These are phyloP conservation scores for Lolium perenne DNA, from an alignment of 176 grass and related monocot species.

Conservation along the genomic window DNA sequence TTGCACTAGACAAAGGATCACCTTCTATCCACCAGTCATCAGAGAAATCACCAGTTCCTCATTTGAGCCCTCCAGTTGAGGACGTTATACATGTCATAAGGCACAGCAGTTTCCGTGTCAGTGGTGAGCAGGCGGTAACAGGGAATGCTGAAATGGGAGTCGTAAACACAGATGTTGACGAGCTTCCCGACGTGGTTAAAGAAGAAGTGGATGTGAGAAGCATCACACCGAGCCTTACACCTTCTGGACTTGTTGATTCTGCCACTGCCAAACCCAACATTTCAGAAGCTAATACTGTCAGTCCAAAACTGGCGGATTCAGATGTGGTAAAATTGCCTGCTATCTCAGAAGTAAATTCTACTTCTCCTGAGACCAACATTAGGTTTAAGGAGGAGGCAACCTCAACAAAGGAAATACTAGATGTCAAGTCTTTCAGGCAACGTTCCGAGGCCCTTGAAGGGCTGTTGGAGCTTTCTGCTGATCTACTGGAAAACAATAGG, in stretches of 20 bases:
- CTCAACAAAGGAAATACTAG: conserved; percentile 76
- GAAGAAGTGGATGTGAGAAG: conserved; percentile 67
- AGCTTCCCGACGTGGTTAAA: conserved; percentile 51
- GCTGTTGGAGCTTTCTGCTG: conserved; percentile 90
- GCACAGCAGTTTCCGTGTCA: conserved; percentile 70
- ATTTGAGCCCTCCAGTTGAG: conserved; percentile 65
- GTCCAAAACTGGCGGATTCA: conserved; percentile 45
- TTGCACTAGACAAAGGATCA: conserved; percentile 38
- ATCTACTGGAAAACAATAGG: conserved; percentile 77
- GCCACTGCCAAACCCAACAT: conserved; percentile 37
- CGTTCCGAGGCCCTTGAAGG: conserved; percentile 95
- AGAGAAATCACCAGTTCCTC: conserved; percentile 51
- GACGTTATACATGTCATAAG: conserved; percentile 90
- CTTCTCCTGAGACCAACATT: conserved; percentile 44
- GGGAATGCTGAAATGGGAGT: conserved; percentile 38
- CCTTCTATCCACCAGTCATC: conserved; percentile 47
- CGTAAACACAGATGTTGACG: conserved; percentile 45
- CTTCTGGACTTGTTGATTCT: conserved; percentile 48
- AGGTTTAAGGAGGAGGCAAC: conserved; percentile 58
- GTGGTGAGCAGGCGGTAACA: conserved; percentile 49
- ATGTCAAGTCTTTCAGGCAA: conserved; percentile 96
- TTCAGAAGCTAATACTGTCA: conserved; percentile 43
- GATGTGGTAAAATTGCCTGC: conserved; percentile 44
- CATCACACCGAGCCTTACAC: conserved; percentile 42
- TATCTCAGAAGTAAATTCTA: conserved; percentile 45